phyloP scores from a whole-genome alignment of 2,329 filamentous ascomycete genomes.

The Sporothrix euskadiensis region DNA sequence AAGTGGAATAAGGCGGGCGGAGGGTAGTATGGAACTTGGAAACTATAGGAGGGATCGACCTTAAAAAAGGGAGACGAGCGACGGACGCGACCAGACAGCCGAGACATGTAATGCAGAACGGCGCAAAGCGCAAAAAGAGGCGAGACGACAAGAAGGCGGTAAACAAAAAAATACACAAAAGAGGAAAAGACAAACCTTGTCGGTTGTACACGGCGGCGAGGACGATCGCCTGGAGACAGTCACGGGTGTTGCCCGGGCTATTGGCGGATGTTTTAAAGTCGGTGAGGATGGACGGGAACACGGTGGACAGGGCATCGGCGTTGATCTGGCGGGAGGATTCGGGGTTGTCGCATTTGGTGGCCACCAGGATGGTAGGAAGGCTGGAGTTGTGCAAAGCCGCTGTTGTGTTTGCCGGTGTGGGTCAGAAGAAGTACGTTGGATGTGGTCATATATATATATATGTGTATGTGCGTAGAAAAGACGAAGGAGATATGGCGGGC shows the following conservation, averaged over 20 bases:
- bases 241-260: conserved; percentile 69
- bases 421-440: neutral
- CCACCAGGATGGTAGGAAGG: conserved; percentile 77
- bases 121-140: neutral
- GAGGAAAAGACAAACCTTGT: conserved; percentile 59
- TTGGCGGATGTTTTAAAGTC: conserved; percentile 72
- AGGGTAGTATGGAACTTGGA: neutral
- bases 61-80: neutral
- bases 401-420: conserved; percentile 42
- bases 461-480: neutral
- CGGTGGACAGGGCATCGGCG: conserved; percentile 61
- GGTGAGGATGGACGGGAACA: conserved; percentile 68
- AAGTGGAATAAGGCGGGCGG: neutral
- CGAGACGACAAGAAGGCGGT: neutral
- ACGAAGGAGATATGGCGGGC: neutral
- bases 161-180: neutral
- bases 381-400: conserved; percentile 71
- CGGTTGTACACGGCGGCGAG: conserved; percentile 67
- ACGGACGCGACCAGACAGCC: conserved; percentile 8
- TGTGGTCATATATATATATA: neutral
- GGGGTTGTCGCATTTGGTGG: conserved; percentile 84
- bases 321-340: conserved; percentile 70
- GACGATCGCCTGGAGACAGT: conserved; percentile 74
- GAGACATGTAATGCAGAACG: conserved; percentile 6
- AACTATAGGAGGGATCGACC: neutral